Evolutionary conservation across 2,329 filamentous ascomycete genomes (phyloP), one percentile per base, ranked within the genome.

Genomic region (Ilyonectria mors-panacis): DNA sequence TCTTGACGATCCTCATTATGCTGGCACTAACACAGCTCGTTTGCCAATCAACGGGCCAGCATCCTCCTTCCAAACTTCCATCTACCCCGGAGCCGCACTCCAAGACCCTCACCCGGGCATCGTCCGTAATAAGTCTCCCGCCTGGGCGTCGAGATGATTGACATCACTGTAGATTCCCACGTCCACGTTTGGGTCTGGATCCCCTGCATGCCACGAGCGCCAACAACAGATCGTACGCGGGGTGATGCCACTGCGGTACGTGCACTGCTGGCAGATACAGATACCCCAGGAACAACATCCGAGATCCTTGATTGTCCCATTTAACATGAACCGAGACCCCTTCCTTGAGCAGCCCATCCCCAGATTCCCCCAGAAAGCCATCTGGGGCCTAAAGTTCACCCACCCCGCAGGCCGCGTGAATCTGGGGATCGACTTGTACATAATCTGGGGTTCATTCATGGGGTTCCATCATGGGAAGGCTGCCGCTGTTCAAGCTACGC

Each of bases 1-100:
- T 47, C 23, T 39, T 56, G 51, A 57, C 42, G 35, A 30, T 48
- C 19, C 12, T 23, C 9, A 53, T 15, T 9, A 51, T 17, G 28
- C 28, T 33, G 13, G 12, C 63, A 60, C 63, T 56, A 56, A 35
- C 63, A 48, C 57, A 26, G 12, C 10, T 17, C 48, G 54, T 26
- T 35, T 37, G n/a, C 56, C 57, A 66, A 57, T 53, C 63, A 61
- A 56, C n/a, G 17, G 39, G 39, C 19, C 55, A 8, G 42, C 57
- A 51, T 42, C 45, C 63, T 28, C 62, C 56, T 35, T 44, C 48
- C 23, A 42, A 60, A 51, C 19, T 37, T 30, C 26, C 28, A 19
- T 30, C 48, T 54, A 66, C 51, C 58, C 66, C 73, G 73, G 73
- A 75, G 70, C 73, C 71, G 73, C 71, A 68, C 66, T 56, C 51